These are phyloP conservation scores for Sugiyamaella americana DNA, from an alignment of 805 yeast species.

Conservation along the genomic window DNA sequence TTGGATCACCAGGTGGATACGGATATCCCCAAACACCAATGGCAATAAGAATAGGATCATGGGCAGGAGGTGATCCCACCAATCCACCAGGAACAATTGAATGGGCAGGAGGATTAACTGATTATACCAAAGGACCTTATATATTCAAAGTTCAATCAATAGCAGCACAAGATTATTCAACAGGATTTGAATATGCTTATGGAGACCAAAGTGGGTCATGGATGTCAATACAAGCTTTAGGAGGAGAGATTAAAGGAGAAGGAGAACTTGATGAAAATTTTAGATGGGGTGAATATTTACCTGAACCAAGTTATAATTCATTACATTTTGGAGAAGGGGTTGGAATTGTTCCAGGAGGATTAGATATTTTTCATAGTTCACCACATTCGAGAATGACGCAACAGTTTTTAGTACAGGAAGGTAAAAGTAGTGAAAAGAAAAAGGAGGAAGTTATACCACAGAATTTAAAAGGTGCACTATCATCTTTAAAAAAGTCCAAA, in stretches of 20 bases:
- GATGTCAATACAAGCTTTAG: slow-evolving; percentile 36
- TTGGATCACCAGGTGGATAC: slow-evolving; percentile 51
- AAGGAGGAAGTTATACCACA: neutral
- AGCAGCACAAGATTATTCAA: slow-evolving; percentile 49
- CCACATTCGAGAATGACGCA: too few relatives aligned
- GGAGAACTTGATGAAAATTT: neutral
- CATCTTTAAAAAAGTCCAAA: neutral
- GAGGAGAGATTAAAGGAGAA: slow-evolving; percentile 36
- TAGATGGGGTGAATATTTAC: neutral
- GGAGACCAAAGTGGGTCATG: slow-evolving; percentile 37
- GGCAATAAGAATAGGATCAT: slow-evolving; percentile 51
- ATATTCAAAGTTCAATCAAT: slow-evolving; percentile 56
- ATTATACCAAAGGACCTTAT: slow-evolving; percentile 41
- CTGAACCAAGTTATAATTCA: neutral
- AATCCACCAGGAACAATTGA: slow-evolving; percentile 57
- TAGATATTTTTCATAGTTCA: too few relatives aligned
- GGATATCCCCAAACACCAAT: slow-evolving; percentile 92
- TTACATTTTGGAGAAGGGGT: neutral
- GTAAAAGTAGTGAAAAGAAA: neutral
- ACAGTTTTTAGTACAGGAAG: too few relatives aligned
- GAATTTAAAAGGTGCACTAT: neutral
- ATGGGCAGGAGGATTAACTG: slow-evolving; percentile 68
- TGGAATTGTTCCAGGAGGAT: too few relatives aligned
- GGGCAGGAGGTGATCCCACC: slow-evolving; percentile 46
- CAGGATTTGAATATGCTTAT: slow-evolving; percentile 41